Percentiles rank a stretch among this genome's conserved stretches.
phyloP scores from a whole-genome alignment of 805 yeast species.

The Kazachstania taianensis region DNA sequence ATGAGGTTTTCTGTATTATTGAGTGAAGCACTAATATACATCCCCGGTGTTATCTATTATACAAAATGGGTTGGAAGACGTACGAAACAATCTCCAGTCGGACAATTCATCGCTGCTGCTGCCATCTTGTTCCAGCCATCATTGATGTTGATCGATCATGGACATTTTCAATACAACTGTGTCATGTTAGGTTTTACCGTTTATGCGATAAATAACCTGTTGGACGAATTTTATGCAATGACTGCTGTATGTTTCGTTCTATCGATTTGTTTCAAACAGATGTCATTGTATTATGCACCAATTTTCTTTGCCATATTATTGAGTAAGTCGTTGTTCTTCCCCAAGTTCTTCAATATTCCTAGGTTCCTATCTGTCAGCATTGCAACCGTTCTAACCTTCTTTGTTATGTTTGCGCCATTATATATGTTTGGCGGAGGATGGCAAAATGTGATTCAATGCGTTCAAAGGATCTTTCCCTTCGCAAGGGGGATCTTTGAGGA shows the following conservation, averaged over 20 bases:
- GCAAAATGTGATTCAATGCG: constrained; percentile 34
- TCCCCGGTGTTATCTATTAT: constrained; percentile 71
- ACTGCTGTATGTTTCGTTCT: constrained; percentile 72
- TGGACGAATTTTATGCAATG: constrained; percentile 50
- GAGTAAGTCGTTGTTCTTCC: constrained; percentile 35
- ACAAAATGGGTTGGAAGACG: constrained; percentile 62
- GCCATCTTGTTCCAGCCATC: constrained; percentile 81
- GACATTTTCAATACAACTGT: constrained; percentile 91
- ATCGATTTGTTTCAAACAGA: constrained; percentile 81
- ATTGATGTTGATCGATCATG: constrained; percentile 81
- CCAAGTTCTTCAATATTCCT: constrained; percentile 38
- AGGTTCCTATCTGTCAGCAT: constrained; percentile 52
- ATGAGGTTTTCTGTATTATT: constrained; percentile 75
- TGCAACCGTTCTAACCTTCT: constrained; percentile 50
- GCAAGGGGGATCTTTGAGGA: constrained; percentile 92
- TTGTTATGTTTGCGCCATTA: constrained; percentile 50
- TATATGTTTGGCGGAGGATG: constrained; percentile 36
- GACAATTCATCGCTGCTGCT: constrained; percentile 66
- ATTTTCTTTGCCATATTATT: constrained; percentile 73
- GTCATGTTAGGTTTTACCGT: constrained; percentile 88
- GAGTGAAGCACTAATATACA: constrained; percentile 63
- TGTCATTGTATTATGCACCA: constrained; percentile 91
- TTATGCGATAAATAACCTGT: constrained; percentile 52
- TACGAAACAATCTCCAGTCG: constrained; percentile 50
- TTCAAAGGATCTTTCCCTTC: constrained; percentile 84